Percentiles rank a stretch among this genome's conserved stretches.
These are phyloP conservation scores for Pythium dissimile DNA, from an alignment of 352 stramenopile species.

Conservation along the genomic window DNA sequence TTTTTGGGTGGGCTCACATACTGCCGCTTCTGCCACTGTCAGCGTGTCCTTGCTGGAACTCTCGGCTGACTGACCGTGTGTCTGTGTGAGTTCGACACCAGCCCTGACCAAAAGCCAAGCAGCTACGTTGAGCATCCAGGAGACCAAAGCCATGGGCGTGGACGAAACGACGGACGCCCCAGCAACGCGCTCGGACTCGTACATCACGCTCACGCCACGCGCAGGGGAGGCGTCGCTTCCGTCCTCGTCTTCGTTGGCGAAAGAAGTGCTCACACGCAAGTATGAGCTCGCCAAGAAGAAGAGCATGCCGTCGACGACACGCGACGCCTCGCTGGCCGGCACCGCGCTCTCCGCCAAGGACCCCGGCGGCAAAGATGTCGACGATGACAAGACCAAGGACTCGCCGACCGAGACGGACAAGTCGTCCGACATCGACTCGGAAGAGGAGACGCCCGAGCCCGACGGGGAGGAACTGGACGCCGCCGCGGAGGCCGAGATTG, in stretches of 20 bases:
- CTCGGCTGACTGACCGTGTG: conserved; percentile 3
- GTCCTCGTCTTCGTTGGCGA: conserved; percentile 21
- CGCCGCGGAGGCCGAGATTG: conserved; percentile 26
- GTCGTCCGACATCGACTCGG: conserved; percentile 28
- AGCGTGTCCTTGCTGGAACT: background rate
- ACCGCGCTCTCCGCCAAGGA: conserved; percentile 8
- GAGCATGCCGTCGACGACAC: conserved; percentile 1
- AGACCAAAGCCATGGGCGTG: background rate
- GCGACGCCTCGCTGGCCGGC: conserved; percentile 1
- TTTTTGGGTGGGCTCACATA: conserved; percentile 18
- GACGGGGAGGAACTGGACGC: conserved; percentile 30
- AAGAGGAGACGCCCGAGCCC: conserved; percentile 18
- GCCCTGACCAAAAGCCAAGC: background rate
- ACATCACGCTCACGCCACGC: conserved; percentile 28
- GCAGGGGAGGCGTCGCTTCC: conserved; percentile 15
- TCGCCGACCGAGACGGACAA: conserved; percentile 25
- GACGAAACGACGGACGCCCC: background rate
- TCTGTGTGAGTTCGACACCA: background rate
- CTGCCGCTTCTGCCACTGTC: background rate
- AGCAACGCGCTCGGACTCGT: conserved; percentile 14
- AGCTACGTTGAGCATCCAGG: background rate
- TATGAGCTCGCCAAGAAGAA: conserved; percentile 25
- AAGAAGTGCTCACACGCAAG: conserved; percentile 23
- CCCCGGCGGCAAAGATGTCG: background rate
- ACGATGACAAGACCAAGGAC: conserved; percentile 13